These are phyloP conservation scores for Pythium phragmiticola DNA, from an alignment of 352 stramenopile species.

Conservation along the genomic window DNA sequence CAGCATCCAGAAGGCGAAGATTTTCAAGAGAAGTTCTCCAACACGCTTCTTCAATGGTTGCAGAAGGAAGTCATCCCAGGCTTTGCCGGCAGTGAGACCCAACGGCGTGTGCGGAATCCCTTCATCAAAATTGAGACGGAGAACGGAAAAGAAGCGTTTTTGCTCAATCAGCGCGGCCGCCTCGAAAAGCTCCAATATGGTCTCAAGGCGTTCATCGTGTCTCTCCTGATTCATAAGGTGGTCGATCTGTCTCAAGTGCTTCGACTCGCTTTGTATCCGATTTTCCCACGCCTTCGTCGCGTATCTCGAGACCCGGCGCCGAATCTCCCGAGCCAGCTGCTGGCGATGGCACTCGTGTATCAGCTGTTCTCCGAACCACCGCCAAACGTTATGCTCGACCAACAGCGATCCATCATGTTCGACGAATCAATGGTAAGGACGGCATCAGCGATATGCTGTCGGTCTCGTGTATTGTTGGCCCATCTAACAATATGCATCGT, in stretches of 20 bases:
- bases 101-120: slow-evolving; percentile 76
- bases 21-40: slow-evolving; percentile 83
- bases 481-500: slow-evolving; percentile 3
- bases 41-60: slow-evolving; percentile 82
- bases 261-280: slow-evolving; percentile 75
- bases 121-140: slow-evolving; percentile 76
- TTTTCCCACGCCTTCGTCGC: slow-evolving; percentile 73
- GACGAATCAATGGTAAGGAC: slow-evolving; percentile 81
- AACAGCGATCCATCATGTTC: slow-evolving; percentile 80
- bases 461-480: background rate
- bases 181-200: slow-evolving; percentile 85
- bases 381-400: slow-evolving; percentile 74
- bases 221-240: slow-evolving; percentile 81
- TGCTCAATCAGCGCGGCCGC: slow-evolving; percentile 79
- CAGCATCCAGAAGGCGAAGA: slow-evolving; percentile 83
- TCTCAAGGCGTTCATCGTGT: slow-evolving; percentile 83
- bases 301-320: slow-evolving; percentile 68
- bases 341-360: slow-evolving; percentile 83
- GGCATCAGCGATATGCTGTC: too few relatives aligned
- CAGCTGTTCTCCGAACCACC: slow-evolving; percentile 84
- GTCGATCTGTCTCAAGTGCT: slow-evolving; percentile 83
- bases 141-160: slow-evolving; percentile 80
- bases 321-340: slow-evolving; percentile 75
- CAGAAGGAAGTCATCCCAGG: slow-evolving; percentile 84
- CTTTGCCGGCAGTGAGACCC: slow-evolving; percentile 75